Evolutionary conservation across 768 basidiomycete species (phyloP).

Genomic region (Termitomyces eurrhizus): DNA sequence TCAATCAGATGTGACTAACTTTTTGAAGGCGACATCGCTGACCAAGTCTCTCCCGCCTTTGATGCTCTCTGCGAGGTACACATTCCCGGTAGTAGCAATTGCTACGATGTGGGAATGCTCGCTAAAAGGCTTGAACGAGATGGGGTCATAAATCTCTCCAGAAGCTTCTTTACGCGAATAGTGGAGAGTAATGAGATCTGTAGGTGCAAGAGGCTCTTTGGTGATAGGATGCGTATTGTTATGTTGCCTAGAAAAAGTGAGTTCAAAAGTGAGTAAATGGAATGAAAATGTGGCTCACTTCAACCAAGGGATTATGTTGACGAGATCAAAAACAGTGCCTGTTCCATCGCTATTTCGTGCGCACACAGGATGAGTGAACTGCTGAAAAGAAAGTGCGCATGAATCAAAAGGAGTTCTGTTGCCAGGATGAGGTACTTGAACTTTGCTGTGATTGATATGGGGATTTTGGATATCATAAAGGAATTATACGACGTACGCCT

Average conservation of each 20-base stretch:
- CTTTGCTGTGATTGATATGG: conserved; percentile 44
- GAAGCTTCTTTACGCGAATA: conserved; percentile 80
- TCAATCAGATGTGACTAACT: conserved; percentile 37
- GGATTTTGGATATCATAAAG: not conserved
- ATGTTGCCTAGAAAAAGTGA: conserved; percentile 55
- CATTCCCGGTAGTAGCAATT: conserved; percentile 86
- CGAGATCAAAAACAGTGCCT: conserved; percentile 79
- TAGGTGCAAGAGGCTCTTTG: conserved; percentile 62
- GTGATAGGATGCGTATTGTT: conserved; percentile 78
- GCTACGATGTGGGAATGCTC: conserved; percentile 95
- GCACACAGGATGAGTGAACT: conserved; percentile 85
- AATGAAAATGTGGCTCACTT: conserved; percentile 44
- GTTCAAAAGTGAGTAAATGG: not conserved
- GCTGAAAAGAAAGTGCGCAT: conserved; percentile 88
- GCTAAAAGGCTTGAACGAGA: conserved; percentile 96
- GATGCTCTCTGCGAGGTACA: conserved; percentile 88
- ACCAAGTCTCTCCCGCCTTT: conserved; percentile 86
- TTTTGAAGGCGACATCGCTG: conserved; percentile 79
- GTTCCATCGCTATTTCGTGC: conserved; percentile 80
- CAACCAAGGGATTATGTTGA: conserved; percentile 93
- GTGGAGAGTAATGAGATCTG: conserved; percentile 74
- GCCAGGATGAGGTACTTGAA: conserved; percentile 61
- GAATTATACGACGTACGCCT: conserved; percentile 38
- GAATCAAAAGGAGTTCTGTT: conserved; percentile 82
- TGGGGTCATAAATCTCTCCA: conserved; percentile 90